Evolutionary conservation across 345 rosid genomes (phyloP).

Genomic region (Aegle marmelos): DNA sequence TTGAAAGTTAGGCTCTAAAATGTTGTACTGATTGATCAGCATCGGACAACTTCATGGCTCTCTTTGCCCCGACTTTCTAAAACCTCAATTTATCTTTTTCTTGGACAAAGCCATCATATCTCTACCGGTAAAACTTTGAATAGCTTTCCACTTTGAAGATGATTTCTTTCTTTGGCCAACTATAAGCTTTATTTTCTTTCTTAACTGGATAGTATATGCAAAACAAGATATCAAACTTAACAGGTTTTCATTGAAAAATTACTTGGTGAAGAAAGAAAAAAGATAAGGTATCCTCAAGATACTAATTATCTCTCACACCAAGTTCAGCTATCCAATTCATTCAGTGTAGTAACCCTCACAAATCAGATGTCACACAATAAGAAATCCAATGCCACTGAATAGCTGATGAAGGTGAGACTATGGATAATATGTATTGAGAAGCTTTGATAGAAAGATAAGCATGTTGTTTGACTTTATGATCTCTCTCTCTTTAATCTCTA

Average conservation of each 20-base stretch:
- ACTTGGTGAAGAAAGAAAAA: conserved; percentile 21
- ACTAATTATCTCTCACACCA: conserved; percentile 27
- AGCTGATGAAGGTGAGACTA: conserved; percentile 38
- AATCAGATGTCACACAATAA: conserved; percentile 28
- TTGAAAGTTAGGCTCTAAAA: conserved; percentile 49
- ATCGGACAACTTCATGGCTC: conserved; percentile 53
- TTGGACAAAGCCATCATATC: conserved; percentile 51
- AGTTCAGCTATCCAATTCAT: conserved; percentile 33
- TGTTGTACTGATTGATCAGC: conserved; percentile 53
- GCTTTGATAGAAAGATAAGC: conserved; percentile 38
- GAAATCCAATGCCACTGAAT: conserved; percentile 25
- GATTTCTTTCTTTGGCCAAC: conserved; percentile 74
- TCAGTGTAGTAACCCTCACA: conserved; percentile 34
- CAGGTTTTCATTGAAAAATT: conserved; percentile 22
- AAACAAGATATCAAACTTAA: conserved; percentile 62
- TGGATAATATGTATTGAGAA: conserved; percentile 30
- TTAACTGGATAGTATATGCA: conserved; percentile 68
- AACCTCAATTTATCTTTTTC: conserved; percentile 49
- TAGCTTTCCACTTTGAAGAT: conserved; percentile 65
- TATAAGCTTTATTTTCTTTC: conserved; percentile 66
- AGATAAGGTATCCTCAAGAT: conserved; percentile 26
- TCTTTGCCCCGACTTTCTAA: conserved; percentile 69
- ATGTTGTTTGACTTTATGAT: conserved; percentile 47
- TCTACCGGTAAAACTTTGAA: conserved; percentile 61
- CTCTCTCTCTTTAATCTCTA: conserved; percentile 46